Percentiles rank a stretch among this genome's conserved stretches.
phyloP scores from a whole-genome alignment of 2,329 filamentous ascomycete genomes.

The Epichloe scottii region DNA sequence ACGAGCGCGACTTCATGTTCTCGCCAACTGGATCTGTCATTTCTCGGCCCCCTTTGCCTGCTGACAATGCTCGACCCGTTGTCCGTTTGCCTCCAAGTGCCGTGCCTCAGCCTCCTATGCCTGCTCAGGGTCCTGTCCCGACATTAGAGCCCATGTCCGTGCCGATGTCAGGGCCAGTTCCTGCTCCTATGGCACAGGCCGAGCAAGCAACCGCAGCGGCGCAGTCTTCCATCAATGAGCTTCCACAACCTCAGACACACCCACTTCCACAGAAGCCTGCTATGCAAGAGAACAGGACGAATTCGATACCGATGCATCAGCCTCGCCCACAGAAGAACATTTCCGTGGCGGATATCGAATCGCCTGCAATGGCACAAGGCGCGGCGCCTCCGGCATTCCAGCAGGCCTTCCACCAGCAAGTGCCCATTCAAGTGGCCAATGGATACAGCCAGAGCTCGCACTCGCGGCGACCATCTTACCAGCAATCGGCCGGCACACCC shows the following conservation, averaged over 20 bases:
- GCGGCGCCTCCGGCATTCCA: constrained; percentile 61
- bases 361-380: constrained; percentile 47
- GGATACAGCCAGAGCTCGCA: constrained; percentile 48
- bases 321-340: constrained; percentile 90
- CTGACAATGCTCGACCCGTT: constrained; percentile 56
- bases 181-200: constrained; percentile 1
- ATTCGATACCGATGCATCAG: constrained; percentile 69
- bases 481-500: constrained; percentile 63
- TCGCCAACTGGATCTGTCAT: constrained; percentile 72
- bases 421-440: constrained; percentile 61
- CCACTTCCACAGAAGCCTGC: constrained; percentile 45
- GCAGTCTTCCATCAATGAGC: constrained; percentile 34
- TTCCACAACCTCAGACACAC: constrained; percentile 45
- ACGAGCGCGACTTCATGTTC: constrained; percentile 57
- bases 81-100: constrained; percentile 68
- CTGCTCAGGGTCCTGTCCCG: constrained; percentile 8
- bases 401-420: constrained; percentile 87
- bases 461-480: constrained; percentile 55
- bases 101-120: constrained; percentile 24
- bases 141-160: neutral
- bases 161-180: neutral
- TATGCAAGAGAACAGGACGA: constrained; percentile 41
- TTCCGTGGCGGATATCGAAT: constrained; percentile 85
- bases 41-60: constrained; percentile 50
- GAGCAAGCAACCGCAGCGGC: constrained; percentile 8